Percentiles rank a stretch among this genome's conserved stretches.
phyloP scores from a whole-genome alignment of 1,139 yeast genomes.

The Dujonia santamariae region DNA sequence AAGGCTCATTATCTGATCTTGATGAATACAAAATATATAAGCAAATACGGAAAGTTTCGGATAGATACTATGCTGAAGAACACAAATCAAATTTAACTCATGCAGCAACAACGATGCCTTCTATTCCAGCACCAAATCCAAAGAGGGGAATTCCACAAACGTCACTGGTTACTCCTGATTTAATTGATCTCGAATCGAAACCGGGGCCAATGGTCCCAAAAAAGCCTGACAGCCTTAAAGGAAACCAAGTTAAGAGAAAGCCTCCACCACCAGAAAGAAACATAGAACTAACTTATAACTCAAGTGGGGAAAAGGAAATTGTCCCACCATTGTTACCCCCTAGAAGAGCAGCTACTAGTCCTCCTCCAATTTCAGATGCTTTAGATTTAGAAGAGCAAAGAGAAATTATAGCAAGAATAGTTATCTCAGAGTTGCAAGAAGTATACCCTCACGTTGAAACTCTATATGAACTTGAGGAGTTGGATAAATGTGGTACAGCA shows the following conservation, averaged over 20 bases:
- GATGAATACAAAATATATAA: slow-evolving; percentile 28
- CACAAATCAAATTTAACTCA: background rate
- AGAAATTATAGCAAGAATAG: too few species aligned
- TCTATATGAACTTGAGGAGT: slow-evolving; percentile 32
- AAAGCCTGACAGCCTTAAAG: slow-evolving; percentile 34
- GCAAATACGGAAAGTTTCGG: slow-evolving; percentile 11
- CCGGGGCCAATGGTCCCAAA: slow-evolving; percentile 40
- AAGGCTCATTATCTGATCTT: slow-evolving; percentile 58
- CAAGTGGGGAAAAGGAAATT: background rate
- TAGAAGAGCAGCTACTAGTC: slow-evolving; percentile 1
- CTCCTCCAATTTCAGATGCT: too few species aligned
- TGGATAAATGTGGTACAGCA: slow-evolving; percentile 45
- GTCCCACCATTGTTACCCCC: background rate
- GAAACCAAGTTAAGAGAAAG: slow-evolving; percentile 18
- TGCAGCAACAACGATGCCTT: background rate
- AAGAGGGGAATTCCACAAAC: background rate
- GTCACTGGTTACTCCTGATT: slow-evolving; percentile 20
- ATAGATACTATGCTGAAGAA: background rate
- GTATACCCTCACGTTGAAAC: slow-evolving; percentile 8
- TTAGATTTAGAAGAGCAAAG: too few species aligned
- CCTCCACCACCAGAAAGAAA: slow-evolving; percentile 22
- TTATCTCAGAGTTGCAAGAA: slow-evolving; percentile 2
- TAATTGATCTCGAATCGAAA: slow-evolving; percentile 32
- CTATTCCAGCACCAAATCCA: background rate
- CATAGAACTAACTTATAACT: background rate